A percentile compares a stretch with the other conserved stretches of the same genome.
Evolutionary conservation across 371 early-diverging fungal genomes (phyloP).

Genomic region (Actinomortierella ambigua): DNA sequence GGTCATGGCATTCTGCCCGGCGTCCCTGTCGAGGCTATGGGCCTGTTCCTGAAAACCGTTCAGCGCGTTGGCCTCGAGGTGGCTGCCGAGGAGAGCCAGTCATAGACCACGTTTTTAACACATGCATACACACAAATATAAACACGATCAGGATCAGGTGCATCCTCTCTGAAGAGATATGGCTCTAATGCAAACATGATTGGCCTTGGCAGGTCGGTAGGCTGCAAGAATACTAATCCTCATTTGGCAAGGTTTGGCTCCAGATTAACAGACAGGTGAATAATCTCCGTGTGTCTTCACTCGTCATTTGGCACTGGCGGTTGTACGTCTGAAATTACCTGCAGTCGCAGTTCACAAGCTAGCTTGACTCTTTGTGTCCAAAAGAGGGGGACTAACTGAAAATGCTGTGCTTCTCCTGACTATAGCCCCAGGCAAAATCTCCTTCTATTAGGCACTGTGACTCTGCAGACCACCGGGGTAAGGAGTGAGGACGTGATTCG

Average conservation of each 20-base stretch:
- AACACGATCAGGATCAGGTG: neutral
- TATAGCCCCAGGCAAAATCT: neutral
- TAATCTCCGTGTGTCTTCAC: no score
- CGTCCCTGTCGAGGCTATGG: conserved; percentile 76
- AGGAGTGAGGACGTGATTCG: no score
- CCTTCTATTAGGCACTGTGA: neutral
- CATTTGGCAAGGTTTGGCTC: no score
- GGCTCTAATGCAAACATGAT: neutral
- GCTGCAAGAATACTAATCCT: no score
- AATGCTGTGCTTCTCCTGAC: neutral
- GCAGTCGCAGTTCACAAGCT: neutral
- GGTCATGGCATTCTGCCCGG: conserved; percentile 94
- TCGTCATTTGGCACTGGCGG: no score
- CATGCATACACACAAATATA: conserved; percentile 3
- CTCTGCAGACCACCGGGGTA: no score
- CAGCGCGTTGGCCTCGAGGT: conserved; percentile 45
- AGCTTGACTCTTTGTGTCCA: no score
- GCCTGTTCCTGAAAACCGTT: conserved; percentile 73
- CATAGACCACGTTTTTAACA: conserved; percentile 4
- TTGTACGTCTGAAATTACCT: no score
- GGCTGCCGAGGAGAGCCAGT: conserved; percentile 25
- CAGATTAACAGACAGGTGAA: no score
- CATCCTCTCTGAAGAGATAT: neutral
- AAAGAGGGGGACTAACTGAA: neutral
- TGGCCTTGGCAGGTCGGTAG: no score